phyloP scores from a whole-genome alignment of 2,329 filamentous ascomycete genomes.

The Verticillium nubilum region DNA sequence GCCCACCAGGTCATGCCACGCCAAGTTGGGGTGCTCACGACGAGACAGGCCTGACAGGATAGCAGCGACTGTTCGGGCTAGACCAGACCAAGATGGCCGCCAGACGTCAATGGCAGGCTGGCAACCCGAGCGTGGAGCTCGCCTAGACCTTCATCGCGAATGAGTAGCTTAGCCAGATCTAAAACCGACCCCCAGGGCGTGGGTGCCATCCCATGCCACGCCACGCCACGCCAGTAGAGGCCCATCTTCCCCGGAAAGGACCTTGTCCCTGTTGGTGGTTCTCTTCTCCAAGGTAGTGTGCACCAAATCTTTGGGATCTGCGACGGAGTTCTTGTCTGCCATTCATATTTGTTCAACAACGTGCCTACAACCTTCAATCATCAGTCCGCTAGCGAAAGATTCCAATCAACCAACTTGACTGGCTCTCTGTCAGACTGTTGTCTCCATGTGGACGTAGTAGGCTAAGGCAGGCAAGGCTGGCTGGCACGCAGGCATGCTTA shows the following conservation, averaged over 20 bases:
- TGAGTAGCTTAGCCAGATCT: not conserved
- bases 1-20: not conserved
- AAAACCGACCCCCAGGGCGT: not conserved
- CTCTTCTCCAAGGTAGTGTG: not conserved
- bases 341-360: no score
- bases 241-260: not conserved
- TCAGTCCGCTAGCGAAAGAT: not conserved
- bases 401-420: not conserved
- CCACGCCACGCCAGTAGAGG: not conserved
- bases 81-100: not conserved
- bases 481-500: not conserved
- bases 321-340: not conserved
- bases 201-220: not conserved
- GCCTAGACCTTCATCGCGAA: not conserved
- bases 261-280: not conserved
- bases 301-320: not conserved
- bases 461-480: not conserved
- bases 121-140: not conserved
- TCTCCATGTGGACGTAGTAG: not conserved
- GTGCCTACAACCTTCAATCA: no score
- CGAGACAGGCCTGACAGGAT: not conserved
- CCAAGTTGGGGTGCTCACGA: not conserved
- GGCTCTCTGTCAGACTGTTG: not conserved
- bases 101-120: not conserved
- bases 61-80: not conserved